These are phyloP conservation scores for Pythium phragmitis DNA, from an alignment of 352 stramenopile species.

Conservation along the genomic window DNA sequence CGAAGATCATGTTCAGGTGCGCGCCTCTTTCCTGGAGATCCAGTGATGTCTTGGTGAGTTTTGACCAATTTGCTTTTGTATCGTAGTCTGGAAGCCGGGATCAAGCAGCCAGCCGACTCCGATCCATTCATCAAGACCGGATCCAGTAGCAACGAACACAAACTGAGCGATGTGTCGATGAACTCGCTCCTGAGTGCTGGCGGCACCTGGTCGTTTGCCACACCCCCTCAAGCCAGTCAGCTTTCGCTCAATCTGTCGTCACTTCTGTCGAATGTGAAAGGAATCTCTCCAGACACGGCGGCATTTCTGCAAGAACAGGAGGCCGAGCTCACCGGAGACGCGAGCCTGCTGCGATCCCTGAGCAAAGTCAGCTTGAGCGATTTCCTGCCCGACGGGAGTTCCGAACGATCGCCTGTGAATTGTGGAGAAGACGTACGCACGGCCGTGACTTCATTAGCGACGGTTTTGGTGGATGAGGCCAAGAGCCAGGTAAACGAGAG, in stretches of 20 bases:
- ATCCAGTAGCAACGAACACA: conserved; percentile 17
- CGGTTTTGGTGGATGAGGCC: conserved; percentile 35
- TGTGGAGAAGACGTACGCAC: conserved; percentile 10
- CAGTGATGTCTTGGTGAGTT: neutral
- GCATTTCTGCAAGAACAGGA: conserved; percentile 64
- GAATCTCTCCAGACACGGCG: conserved; percentile 40
- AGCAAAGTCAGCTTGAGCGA: conserved; percentile 58
- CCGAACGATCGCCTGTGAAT: neutral
- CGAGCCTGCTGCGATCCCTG: conserved; percentile 53
- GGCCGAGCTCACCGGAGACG: conserved; percentile 50
- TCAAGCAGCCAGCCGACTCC: conserved; percentile 11
- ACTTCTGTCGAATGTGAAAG: conserved; percentile 53
- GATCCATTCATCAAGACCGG: conserved; percentile 5
- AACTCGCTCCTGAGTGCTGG: conserved; percentile 23
- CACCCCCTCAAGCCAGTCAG: conserved; percentile 15
- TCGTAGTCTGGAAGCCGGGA: conserved; percentile 31
- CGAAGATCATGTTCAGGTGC: conserved; percentile 74
- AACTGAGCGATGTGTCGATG: conserved; percentile 26
- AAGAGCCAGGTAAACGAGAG: conserved; percentile 32
- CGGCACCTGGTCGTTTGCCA: conserved; percentile 17
- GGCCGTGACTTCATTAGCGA: conserved; percentile 24
- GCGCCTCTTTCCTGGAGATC: neutral
- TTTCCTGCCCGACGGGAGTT: conserved; percentile 27
- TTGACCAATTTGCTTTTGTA: neutral
- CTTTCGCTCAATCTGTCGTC: conserved; percentile 48